phyloP scores from a whole-genome alignment of 345 rosid species.

The rapeseed (Brassica napus) region Da-Ae NC_063443.1:15259501-15260000 shows the following conservation, averaged over 20 bases:
- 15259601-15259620: slow-evolving; percentile 1
- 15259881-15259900: background rate
- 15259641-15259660: background rate
- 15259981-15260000: slow-evolving; percentile 30
- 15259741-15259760: background rate
- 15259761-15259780: slow-evolving; percentile 20
- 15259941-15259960: slow-evolving; percentile 33
- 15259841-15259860: slow-evolving; percentile 25
- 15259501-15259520: slow-evolving; percentile 46
- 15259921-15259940: slow-evolving; percentile 33
- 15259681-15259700: background rate
- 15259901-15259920: background rate
- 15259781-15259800: slow-evolving; percentile 8
- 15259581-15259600: slow-evolving; percentile 18
- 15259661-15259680: slow-evolving; percentile 31
- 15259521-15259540: background rate
- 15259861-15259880: slow-evolving; percentile 12
- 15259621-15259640: slow-evolving; percentile 18
- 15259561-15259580: background rate
- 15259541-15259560: background rate
- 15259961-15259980: background rate
- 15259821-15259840: slow-evolving; percentile 29
- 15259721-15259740: slow-evolving; percentile 1
- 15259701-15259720: background rate
- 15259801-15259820: background rate